Evolutionary conservation across 83 land plant species (phyloP).

Genomic region (Larix sibirica): DNA sequence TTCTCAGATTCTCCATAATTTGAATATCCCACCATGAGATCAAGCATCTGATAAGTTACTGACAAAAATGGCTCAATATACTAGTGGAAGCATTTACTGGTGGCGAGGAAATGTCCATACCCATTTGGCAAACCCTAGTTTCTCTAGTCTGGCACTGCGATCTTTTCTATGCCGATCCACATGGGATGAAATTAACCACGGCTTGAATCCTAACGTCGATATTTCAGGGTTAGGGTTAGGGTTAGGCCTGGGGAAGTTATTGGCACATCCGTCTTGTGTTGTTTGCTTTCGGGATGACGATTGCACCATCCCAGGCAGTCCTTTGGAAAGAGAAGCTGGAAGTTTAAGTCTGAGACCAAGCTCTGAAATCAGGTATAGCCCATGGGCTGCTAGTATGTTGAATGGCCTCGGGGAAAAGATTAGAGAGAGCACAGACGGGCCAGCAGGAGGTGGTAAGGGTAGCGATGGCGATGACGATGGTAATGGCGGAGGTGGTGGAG

Average conservation of each 20-base stretch:
- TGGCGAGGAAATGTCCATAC: no score
- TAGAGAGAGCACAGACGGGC: conserved; percentile 36
- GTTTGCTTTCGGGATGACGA: conserved; percentile 48
- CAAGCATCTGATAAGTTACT: no score
- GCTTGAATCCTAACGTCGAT: background rate
- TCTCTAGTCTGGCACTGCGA: background rate
- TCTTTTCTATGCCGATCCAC: background rate
- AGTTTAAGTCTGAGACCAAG: conserved; percentile 28
- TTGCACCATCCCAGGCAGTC: conserved; percentile 28
- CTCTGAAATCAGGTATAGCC: conserved; percentile 28
- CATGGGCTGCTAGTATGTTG: conserved; percentile 34
- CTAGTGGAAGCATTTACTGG: no score
- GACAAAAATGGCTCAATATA: no score
- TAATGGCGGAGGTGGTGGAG: conserved; percentile 31
- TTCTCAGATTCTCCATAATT: no score
- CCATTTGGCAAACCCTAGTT: no score
- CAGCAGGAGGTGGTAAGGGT: conserved; percentile 33
- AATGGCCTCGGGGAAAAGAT: conserved; percentile 30
- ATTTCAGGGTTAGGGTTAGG: background rate
- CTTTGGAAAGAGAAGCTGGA: conserved; percentile 27
- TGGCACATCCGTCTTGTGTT: background rate
- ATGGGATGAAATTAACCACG: background rate
- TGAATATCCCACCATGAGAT: no score
- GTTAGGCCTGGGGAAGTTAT: background rate
- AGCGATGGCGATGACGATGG: conserved; percentile 30